These are phyloP conservation scores for Rhodotorula sphaerocarpa DNA, from an alignment of 768 basidiomycete genomes.

Conservation along the genomic window DNA sequence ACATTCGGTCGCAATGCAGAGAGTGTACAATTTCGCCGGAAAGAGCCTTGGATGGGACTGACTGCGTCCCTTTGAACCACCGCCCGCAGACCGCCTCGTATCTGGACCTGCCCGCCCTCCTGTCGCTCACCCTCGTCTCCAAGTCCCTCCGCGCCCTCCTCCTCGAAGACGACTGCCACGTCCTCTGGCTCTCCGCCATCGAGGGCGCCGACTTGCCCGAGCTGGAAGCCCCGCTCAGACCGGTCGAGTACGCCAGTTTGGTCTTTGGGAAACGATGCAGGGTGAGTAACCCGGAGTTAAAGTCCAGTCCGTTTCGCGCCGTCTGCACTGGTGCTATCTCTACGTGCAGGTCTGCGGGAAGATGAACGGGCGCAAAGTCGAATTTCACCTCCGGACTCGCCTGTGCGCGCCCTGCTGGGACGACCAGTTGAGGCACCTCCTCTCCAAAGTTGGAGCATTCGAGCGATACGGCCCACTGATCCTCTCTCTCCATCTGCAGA, in stretches of 20 bases:
- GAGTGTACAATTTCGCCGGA: neutral
- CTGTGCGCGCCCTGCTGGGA: conserved; percentile 18
- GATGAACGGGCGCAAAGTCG: conserved; percentile 7
- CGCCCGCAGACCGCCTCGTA: conserved; percentile 6
- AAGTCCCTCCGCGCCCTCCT: neutral
- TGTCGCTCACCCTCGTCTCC: conserved; percentile 7
- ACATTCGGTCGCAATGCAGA: neutral
- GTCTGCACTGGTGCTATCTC: too few relatives aligned
- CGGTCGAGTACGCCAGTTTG: conserved; percentile 9
- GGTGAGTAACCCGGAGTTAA: neutral
- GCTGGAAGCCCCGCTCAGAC: conserved; percentile 11
- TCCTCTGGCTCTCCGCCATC: neutral
- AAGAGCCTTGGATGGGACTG: neutral
- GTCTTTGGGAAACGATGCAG: conserved; percentile 5
- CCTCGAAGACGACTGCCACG: neutral
- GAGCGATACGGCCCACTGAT: neutral
- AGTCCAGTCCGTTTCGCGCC: too few relatives aligned
- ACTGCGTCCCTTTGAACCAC: neutral
- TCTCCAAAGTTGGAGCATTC: neutral
- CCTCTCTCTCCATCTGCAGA: neutral
- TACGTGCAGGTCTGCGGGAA: conserved; percentile 7
- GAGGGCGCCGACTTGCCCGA: conserved; percentile 3
- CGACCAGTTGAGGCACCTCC: conserved; percentile 4
- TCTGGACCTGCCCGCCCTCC: conserved; percentile 6
- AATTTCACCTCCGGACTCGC: conserved; percentile 2